Percentiles rank a stretch among this genome's conserved stretches.
Conservation (phyloP, 768 basidiomycete genomes). For the Hemileccinum rubropunctum region DNA sequence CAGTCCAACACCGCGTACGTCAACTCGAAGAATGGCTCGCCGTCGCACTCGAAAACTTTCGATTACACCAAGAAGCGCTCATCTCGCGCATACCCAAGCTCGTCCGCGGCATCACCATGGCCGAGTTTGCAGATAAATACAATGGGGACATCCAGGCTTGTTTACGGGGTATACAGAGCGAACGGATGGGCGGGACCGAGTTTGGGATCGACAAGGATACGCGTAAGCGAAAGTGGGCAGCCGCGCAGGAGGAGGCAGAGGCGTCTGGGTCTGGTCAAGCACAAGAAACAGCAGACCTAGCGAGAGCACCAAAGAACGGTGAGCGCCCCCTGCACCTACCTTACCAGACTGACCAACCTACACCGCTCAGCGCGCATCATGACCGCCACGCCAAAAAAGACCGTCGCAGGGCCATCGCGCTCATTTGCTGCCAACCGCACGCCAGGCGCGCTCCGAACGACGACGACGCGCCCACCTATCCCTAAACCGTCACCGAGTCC, state of each 20-base stretch:
- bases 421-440: slow-evolving; percentile 41
- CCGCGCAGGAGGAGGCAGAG: slow-evolving; percentile 53
- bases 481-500: slow-evolving; percentile 27
- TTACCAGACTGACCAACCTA: slow-evolving; percentile 1
- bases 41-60: slow-evolving; percentile 71
- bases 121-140: slow-evolving; percentile 77
- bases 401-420: slow-evolving; percentile 41
- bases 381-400: slow-evolving; percentile 53
- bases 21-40: slow-evolving; percentile 76
- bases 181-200: slow-evolving; percentile 50
- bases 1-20: slow-evolving; percentile 71
- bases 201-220: slow-evolving; percentile 64
- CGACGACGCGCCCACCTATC: slow-evolving; percentile 26
- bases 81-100: slow-evolving; percentile 73
- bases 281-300: slow-evolving; percentile 19
- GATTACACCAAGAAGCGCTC: slow-evolving; percentile 70
- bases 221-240: slow-evolving; percentile 77
- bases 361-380: slow-evolving; percentile 45
- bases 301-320: slow-evolving; percentile 61
- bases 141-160: slow-evolving; percentile 73
- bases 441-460: slow-evolving; percentile 35
- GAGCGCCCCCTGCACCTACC: slow-evolving; percentile 13
- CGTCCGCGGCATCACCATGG: slow-evolving; percentile 68
- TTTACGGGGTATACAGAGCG: slow-evolving; percentile 64
- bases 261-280: slow-evolving; percentile 26